A percentile compares a stretch with the other conserved stretches of the same genome.
phyloP scores from a whole-genome alignment of 192 early-diverging fungal species.

The Geranomyces variabilis region DNA sequence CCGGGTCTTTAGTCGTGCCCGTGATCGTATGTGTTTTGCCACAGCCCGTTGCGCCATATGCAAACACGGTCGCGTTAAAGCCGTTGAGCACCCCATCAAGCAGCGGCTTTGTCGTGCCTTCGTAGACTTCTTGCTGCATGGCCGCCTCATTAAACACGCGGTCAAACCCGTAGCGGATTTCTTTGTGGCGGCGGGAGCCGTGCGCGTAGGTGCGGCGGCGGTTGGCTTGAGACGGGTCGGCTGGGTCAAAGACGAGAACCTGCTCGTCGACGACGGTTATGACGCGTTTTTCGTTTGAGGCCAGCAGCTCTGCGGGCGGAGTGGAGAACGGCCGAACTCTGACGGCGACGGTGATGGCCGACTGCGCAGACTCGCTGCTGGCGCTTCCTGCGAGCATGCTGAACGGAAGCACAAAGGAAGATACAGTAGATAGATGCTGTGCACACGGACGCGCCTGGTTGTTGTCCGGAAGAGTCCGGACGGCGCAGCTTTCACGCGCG shows the following conservation, averaged over 20 bases:
- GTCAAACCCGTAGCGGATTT: slow-evolving; percentile 80
- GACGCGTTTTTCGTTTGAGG: background rate
- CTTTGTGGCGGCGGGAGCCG: slow-evolving; percentile 37
- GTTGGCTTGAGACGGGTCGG: slow-evolving; percentile 7
- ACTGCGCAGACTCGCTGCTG: no score
- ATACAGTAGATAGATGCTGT: no score
- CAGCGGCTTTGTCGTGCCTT: slow-evolving; percentile 69
- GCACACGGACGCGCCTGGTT: no score
- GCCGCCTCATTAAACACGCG: slow-evolving; percentile 72
- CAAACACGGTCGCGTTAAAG: slow-evolving; percentile 90
- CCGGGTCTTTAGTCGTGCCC: slow-evolving; percentile 65
- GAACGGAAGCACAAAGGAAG: no score
- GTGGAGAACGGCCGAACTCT: slow-evolving; percentile 28
- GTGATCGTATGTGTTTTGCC: slow-evolving; percentile 89
- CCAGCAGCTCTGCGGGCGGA: background rate
- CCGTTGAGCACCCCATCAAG: slow-evolving; percentile 74
- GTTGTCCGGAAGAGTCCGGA: no score
- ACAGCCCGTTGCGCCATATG: slow-evolving; percentile 77
- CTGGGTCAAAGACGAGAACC: slow-evolving; percentile 35
- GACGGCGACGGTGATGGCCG: slow-evolving; percentile 37
- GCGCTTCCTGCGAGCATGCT: no score
- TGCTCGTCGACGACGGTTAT: slow-evolving; percentile 26
- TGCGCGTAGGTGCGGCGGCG: slow-evolving; percentile 25
- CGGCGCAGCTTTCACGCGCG: no score
- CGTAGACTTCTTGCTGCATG: slow-evolving; percentile 71